Evolutionary conservation across 164 flowering plant genomes (phyloP).

Genomic region (Kingdonia uniflora): DNA sequence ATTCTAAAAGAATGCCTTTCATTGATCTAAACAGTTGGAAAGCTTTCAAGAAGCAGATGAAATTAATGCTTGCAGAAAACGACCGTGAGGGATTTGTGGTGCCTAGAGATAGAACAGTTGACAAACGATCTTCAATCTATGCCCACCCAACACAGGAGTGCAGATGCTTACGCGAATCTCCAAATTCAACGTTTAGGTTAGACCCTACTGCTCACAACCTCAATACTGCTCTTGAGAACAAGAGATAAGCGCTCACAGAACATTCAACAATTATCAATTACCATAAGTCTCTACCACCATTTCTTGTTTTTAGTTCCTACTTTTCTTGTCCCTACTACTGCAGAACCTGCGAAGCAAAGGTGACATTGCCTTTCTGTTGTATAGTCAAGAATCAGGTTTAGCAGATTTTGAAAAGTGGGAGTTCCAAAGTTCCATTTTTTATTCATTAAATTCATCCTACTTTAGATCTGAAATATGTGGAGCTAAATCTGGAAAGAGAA

Average conservation of each 20-base stretch:
- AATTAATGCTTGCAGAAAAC: conserved; percentile 54
- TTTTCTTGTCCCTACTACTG: neutral
- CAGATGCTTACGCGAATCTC: conserved; percentile 31
- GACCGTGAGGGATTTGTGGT: conserved; percentile 57
- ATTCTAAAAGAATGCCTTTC: neutral
- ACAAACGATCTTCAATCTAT: conserved; percentile 48
- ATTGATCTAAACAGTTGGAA: conserved; percentile 47
- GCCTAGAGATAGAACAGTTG: conserved; percentile 39
- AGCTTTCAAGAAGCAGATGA: conserved; percentile 57
- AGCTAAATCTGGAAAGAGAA: too few species aligned
- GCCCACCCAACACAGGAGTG: conserved; percentile 69
- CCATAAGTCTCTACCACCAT: too few species aligned
- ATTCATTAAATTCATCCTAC: too few species aligned
- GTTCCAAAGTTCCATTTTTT: too few species aligned
- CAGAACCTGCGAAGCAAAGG: neutral
- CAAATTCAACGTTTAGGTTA: conserved; percentile 10
- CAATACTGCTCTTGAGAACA: conserved; percentile 1
- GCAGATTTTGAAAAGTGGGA: neutral
- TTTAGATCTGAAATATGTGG: too few species aligned
- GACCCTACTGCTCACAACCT: too few species aligned
- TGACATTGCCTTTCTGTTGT: neutral
- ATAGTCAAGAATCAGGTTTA: neutral
- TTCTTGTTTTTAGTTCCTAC: neutral
- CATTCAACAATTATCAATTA: conserved; percentile 1
- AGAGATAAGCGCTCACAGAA: neutral